Conservation (phyloP, 768 basidiomycete species). For the Sarcodon aspratus region DNA sequence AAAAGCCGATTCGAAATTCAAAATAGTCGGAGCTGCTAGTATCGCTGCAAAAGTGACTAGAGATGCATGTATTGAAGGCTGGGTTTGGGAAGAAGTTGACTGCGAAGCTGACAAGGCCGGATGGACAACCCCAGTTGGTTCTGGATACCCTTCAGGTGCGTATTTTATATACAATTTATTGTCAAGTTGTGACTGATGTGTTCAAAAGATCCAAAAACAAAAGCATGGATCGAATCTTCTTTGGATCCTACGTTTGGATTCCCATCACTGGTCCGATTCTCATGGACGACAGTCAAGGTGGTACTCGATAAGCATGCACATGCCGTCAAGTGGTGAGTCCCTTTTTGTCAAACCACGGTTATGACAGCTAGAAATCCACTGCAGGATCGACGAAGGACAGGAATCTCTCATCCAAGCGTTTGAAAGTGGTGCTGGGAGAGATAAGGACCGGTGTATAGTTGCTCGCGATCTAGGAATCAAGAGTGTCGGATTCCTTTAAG, state of each 20-base stretch:
- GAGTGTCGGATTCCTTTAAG: constrained; percentile 57
- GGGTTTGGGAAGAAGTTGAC: constrained; percentile 64
- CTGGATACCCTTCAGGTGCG: constrained; percentile 86
- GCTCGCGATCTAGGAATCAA: constrained; percentile 64
- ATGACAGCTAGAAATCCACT: neutral
- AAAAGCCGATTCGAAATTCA: constrained; percentile 94
- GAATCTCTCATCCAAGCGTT: constrained; percentile 70
- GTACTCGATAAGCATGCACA: constrained; percentile 74
- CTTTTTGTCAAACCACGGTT: neutral
- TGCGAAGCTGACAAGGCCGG: constrained; percentile 9
- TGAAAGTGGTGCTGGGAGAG: constrained; percentile 51
- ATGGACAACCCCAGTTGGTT: constrained; percentile 42
- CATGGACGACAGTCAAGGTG: constrained; percentile 90
- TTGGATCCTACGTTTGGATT: constrained; percentile 88
- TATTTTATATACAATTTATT: neutral
- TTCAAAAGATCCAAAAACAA: constrained; percentile 76
- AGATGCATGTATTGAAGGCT: constrained; percentile 80
- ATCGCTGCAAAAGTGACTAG: constrained; percentile 98
- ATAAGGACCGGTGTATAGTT: constrained; percentile 65
- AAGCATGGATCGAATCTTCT: constrained; percentile 68
- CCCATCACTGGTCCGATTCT: constrained; percentile 84
- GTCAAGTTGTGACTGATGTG: neutral
- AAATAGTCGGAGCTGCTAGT: constrained; percentile 94
- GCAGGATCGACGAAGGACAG: constrained; percentile 80
- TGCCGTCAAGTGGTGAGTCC: constrained; percentile 62